Conservation (phyloP, 106 monocot genomes). For the Vanilla planifolia region DNA sequence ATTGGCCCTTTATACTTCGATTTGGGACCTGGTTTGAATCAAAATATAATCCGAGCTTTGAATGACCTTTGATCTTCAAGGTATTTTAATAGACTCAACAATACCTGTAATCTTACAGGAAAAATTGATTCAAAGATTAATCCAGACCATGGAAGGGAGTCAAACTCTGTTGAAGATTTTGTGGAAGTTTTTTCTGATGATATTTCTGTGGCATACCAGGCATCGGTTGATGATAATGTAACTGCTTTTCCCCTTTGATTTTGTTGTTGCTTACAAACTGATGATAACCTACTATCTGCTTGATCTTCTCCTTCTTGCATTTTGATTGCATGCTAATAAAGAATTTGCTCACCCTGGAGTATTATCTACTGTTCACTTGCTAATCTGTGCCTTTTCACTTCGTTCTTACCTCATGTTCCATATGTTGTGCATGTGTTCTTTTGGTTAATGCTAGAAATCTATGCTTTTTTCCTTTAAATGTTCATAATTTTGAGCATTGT, state of each 20-base stretch:
- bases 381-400: too few relatives aligned
- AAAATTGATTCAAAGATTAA: background rate
- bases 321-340: background rate
- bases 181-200: background rate
- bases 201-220: background rate
- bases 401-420: too few relatives aligned
- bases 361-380: too few relatives aligned
- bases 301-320: background rate
- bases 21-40: too few relatives aligned
- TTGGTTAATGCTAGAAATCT: too few relatives aligned
- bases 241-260: background rate
- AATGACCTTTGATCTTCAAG: background rate
- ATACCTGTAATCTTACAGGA: background rate
- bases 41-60: too few relatives aligned
- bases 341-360: background rate
- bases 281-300: background rate
- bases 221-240: conserved; percentile 5
- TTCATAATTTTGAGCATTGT: too few relatives aligned
- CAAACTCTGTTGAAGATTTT: background rate
- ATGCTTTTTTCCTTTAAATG: too few relatives aligned
- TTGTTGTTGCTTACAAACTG: too few relatives aligned
- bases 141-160: conserved; percentile 5
- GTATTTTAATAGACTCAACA: background rate
- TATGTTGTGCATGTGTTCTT: too few relatives aligned
- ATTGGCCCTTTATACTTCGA: too few relatives aligned